Evolutionary conservation across 768 basidiomycete species (phyloP).

Genomic region (Lactifluus echinatus): DNA sequence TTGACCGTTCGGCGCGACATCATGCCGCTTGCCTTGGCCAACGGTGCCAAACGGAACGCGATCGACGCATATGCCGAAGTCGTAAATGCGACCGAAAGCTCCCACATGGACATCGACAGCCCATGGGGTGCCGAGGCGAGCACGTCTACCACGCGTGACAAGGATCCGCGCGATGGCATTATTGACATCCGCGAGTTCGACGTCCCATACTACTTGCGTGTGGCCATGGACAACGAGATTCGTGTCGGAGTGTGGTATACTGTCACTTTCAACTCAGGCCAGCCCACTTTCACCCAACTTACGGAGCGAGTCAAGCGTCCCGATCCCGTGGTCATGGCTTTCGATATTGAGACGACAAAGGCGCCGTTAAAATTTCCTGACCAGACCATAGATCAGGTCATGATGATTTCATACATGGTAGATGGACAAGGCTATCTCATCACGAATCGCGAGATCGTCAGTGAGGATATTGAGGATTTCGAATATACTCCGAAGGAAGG

Average conservation of each 20-base stretch:
- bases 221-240: slow-evolving; percentile 98
- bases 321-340: slow-evolving; percentile 98
- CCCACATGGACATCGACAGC: slow-evolving; percentile 62
- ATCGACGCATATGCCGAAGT: slow-evolving; percentile 98
- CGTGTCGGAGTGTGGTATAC: slow-evolving; percentile 98
- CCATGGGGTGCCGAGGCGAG: slow-evolving; percentile 45
- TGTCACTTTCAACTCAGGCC: slow-evolving; percentile 74
- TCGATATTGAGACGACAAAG: slow-evolving; percentile 98
- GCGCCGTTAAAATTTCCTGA: slow-evolving; percentile 99
- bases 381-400: slow-evolving; percentile 91
- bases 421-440: slow-evolving; percentile 97
- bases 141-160: slow-evolving; percentile 40
- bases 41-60: slow-evolving; percentile 87
- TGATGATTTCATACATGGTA: slow-evolving; percentile 99
- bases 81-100: slow-evolving; percentile 57
- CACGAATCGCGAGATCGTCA: slow-evolving; percentile 94
- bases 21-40: slow-evolving; percentile 81
- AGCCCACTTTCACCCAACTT: slow-evolving; percentile 62
- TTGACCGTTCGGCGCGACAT: slow-evolving; percentile 81
- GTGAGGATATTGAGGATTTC: slow-evolving; percentile 96
- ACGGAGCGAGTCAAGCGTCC: slow-evolving; percentile 91
- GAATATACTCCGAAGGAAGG: slow-evolving; percentile 99
- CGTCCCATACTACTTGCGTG: slow-evolving; percentile 94
- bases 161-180: slow-evolving; percentile 85
- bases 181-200: slow-evolving; percentile 95